Percentiles rank a stretch among this genome's conserved stretches.
Conservation (phyloP, 805 yeast species). For the Saturnispora mendoncae region DNA sequence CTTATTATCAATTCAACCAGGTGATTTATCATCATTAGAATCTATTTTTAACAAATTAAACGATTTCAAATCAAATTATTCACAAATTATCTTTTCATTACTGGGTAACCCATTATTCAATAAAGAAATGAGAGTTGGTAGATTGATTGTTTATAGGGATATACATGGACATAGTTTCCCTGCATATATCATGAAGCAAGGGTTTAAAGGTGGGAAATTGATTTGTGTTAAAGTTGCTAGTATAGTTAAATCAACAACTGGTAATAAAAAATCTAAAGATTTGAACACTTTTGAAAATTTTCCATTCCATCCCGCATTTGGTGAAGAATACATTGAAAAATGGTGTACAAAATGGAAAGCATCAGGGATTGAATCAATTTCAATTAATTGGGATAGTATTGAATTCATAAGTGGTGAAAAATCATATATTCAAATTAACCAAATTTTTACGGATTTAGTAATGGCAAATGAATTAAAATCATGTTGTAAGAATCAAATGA, state of each 20-base stretch:
- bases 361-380: conserved; percentile 4
- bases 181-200: conserved; percentile 45
- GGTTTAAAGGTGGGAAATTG: conserved; percentile 7
- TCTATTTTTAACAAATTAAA: conserved; percentile 28
- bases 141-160: conserved; percentile 52
- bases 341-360: conserved; percentile 30
- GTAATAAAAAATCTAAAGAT: neutral
- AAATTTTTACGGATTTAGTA: conserved; percentile 2
- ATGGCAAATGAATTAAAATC: conserved; percentile 2
- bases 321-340: conserved; percentile 26
- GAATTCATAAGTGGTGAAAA: conserved; percentile 36
- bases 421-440: conserved; percentile 18
- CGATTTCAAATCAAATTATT: conserved; percentile 37
- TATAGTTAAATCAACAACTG: neutral
- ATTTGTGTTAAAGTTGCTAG: conserved; percentile 2
- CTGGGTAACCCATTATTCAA: conserved; percentile 40
- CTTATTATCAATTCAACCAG: conserved; percentile 30
- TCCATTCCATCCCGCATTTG: conserved; percentile 22
- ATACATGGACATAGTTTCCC: conserved; percentile 31
- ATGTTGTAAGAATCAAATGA: neutral
- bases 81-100: conserved; percentile 39
- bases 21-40: conserved; percentile 35
- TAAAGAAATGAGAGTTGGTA: conserved; percentile 42
- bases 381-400: conserved; percentile 32
- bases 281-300: conserved; percentile 13